Conservation (phyloP, 352 stramenopile genomes). For the Globisporangium yorkense region DNA sequence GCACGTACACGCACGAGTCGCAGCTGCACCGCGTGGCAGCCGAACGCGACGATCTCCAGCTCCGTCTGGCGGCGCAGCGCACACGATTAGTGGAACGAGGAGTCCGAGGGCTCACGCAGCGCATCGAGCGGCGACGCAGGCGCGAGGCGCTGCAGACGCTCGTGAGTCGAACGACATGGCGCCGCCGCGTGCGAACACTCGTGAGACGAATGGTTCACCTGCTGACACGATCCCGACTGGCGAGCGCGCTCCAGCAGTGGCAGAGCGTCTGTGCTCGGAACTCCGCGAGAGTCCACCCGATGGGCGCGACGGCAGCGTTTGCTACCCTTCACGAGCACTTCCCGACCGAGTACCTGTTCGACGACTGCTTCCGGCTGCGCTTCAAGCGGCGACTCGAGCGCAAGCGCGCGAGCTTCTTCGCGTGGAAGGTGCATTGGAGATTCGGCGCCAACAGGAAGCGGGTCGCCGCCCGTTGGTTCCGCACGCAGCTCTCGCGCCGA, state of each 20-base stretch:
- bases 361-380: slow-evolving; percentile 14
- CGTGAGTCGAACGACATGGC: not conserved
- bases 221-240: not conserved
- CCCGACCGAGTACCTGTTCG: slow-evolving; percentile 12
- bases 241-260: slow-evolving; percentile 1
- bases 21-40: slow-evolving; percentile 19
- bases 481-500: slow-evolving; percentile 12
- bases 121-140: slow-evolving; percentile 11
- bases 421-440: slow-evolving; percentile 23
- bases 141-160: slow-evolving; percentile 20
- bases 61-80: slow-evolving; percentile 18
- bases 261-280: not conserved
- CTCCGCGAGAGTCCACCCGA: not conserved
- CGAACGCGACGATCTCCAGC: slow-evolving; percentile 22
- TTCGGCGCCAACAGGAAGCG: slow-evolving; percentile 11
- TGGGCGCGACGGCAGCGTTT: not conserved
- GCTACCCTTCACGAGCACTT: not conserved
- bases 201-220: not conserved
- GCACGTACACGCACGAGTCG: slow-evolving; percentile 26
- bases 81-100: slow-evolving; percentile 17
- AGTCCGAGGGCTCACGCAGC: slow-evolving; percentile 17
- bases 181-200: not conserved
- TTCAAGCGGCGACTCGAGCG: slow-evolving; percentile 6
- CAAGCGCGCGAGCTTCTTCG: slow-evolving; percentile 18
- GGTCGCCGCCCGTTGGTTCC: slow-evolving; percentile 10